Conservation (phyloP, 306 rosid species). For the Trifolium fragiferum region DNA sequence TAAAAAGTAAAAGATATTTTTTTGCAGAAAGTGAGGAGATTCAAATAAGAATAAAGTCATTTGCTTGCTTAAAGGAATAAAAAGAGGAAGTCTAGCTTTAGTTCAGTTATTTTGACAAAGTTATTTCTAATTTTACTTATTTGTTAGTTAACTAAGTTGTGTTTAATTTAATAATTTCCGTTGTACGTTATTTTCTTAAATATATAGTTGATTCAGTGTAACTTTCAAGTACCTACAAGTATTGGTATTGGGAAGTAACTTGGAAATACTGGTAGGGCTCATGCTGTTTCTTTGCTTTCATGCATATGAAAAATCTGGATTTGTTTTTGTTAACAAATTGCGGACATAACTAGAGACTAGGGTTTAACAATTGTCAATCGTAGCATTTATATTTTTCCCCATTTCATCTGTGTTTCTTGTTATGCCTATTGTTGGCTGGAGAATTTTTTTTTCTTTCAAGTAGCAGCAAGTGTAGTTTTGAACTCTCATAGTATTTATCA, state of each 20-base stretch:
- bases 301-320: slow-evolving; percentile 11
- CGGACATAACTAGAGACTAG: slow-evolving; percentile 22
- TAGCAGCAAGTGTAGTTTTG: not conserved
- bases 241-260: slow-evolving; percentile 17
- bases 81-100: too few relatives aligned
- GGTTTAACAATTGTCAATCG: slow-evolving; percentile 24
- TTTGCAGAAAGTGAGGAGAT: too few relatives aligned
- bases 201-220: not conserved
- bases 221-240: slow-evolving; percentile 21
- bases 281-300: slow-evolving; percentile 29
- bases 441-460: slow-evolving; percentile 25
- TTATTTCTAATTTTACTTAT: too few relatives aligned
- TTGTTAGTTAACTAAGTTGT: too few relatives aligned
- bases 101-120: too few relatives aligned
- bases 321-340: slow-evolving; percentile 16
- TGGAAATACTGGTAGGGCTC: slow-evolving; percentile 23
- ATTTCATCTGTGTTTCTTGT: slow-evolving; percentile 22
- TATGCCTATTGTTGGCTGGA: slow-evolving; percentile 19
- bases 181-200: too few relatives aligned
- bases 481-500: slow-evolving; percentile 25
- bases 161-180: too few relatives aligned
- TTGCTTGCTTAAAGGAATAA: too few relatives aligned
- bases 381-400: slow-evolving; percentile 11
- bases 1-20: too few relatives aligned
- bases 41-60: too few relatives aligned